Percentiles rank a stretch among this genome's conserved stretches.
Evolutionary conservation across 2,329 filamentous ascomycete species (phyloP).

Genomic region (Sclerotinia subarctica): DNA sequence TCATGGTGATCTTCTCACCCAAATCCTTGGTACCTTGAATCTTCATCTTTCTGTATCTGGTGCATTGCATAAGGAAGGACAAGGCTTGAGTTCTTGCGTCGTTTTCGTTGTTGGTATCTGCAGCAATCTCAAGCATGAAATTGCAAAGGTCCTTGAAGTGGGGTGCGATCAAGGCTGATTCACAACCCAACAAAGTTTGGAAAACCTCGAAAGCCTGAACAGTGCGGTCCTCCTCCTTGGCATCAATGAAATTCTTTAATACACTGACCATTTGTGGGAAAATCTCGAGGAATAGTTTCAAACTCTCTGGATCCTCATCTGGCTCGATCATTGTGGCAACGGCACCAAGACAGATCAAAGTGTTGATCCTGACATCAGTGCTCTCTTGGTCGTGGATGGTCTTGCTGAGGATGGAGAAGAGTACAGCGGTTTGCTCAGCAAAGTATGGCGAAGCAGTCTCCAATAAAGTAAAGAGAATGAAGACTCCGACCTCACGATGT

Average conservation of each 20-base stretch:
- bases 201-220: constrained; percentile 95
- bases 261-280: constrained; percentile 87
- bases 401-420: constrained; percentile 79
- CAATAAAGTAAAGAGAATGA: constrained; percentile 87
- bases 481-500: constrained; percentile 86
- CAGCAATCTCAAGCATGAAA: constrained; percentile 88
- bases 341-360: constrained; percentile 83
- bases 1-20: constrained; percentile 81
- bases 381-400: constrained; percentile 90
- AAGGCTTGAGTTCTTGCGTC: constrained; percentile 87
- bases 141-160: constrained; percentile 88
- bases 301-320: constrained; percentile 73
- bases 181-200: constrained; percentile 89
- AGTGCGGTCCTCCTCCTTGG: constrained; percentile 79
- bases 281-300: constrained; percentile 73
- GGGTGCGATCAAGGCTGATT: constrained; percentile 74
- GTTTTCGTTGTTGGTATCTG: constrained; percentile 73
- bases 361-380: constrained; percentile 90
- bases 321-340: constrained; percentile 83
- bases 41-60: constrained; percentile 92
- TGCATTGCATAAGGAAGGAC: constrained; percentile 88
- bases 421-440: constrained; percentile 71
- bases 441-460: constrained; percentile 86
- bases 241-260: constrained; percentile 77
- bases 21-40: constrained; percentile 83